A percentile compares a stretch with the other conserved stretches of the same genome.
Conservation (phyloP, 306 rosid genomes). For the Quercus wislizeni region DNA sequence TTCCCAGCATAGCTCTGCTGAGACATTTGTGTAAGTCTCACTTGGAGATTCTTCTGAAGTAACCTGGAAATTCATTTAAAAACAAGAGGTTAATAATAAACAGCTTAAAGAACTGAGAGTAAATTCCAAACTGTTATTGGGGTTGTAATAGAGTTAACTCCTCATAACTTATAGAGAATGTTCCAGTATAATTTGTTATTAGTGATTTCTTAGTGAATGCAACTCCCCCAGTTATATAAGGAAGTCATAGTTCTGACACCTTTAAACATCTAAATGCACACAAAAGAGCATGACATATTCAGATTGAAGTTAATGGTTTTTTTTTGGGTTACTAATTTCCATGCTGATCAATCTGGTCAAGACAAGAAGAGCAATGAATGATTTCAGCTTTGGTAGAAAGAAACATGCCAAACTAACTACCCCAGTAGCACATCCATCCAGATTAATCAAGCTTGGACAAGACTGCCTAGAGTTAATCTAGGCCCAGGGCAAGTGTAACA, state of each 20-base stretch:
- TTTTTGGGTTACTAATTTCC: not conserved
- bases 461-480: not conserved
- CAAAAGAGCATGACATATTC: not conserved
- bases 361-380: not conserved
- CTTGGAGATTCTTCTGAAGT: conserved; percentile 61
- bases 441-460: not conserved
- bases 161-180: not conserved
- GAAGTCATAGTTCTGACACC: not conserved
- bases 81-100: not conserved
- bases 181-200: not conserved
- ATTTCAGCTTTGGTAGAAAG: not conserved
- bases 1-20: conserved; percentile 79
- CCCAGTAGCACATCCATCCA: not conserved
- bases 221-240: not conserved
- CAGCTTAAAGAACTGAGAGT: not conserved
- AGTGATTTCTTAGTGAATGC: not conserved
- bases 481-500: not conserved
- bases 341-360: not conserved
- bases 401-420: not conserved
- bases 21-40: conserved; percentile 45
- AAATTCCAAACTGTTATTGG: not conserved
- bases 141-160: not conserved
- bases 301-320: not conserved
- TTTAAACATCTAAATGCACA: not conserved
- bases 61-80: conserved; percentile 53